Base-by-base conservation (phyloP, 441 rosid species). In the Populus tomentosa region DNA sequence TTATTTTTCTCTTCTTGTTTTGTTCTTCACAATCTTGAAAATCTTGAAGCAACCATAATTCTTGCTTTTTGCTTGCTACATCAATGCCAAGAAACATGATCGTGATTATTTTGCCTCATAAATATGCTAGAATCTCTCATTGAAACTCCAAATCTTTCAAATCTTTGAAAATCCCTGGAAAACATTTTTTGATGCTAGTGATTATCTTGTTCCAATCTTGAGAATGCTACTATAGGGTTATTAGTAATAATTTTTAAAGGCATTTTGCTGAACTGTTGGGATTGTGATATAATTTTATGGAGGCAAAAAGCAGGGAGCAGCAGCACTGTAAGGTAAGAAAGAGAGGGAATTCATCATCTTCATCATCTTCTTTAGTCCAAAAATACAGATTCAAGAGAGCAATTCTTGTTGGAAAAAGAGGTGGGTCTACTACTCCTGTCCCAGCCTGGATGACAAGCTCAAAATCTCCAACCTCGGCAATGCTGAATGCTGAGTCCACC, bases 291-390 rank as follows among this genome's bases (percentile, higher is more conserved):
- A 10, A 8, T 36, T 40, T 36, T 23, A 69, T 80, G 75, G 90
- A 86, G 67, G 81, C 78, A 13, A 85, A 81, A 71, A 70, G 77
- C 16, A 90, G 82, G 69, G 87, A 82, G 68, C 83, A 76, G 24
- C 87, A 82, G 66, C 83, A 79, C 23, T 87, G 93, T 64, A 95
- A 91, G 88, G 91, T 93, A 81, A 93, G 97, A 76, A 93, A 93
- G 87, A 86, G 98, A 84, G 91, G 93, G 33, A 83, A 93, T 72
- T 93, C 99, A 8, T 93, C 98, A 0, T 93, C 98, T 0, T 93
- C 98, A 0, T 95, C 98, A 0, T 95, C 99, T 30, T 90, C 97
- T 42, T 50, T 91, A 64, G 86, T 85, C 72, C 90, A 86, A 38
- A 85, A 81, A 42, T 90, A 93, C 88, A 84, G 94, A 81, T 85